Percentiles rank a stretch among this genome's conserved stretches.
These are phyloP conservation scores for Geotrichum australiense DNA, from an alignment of 1,139 yeast genomes.

Conservation along the genomic window DNA sequence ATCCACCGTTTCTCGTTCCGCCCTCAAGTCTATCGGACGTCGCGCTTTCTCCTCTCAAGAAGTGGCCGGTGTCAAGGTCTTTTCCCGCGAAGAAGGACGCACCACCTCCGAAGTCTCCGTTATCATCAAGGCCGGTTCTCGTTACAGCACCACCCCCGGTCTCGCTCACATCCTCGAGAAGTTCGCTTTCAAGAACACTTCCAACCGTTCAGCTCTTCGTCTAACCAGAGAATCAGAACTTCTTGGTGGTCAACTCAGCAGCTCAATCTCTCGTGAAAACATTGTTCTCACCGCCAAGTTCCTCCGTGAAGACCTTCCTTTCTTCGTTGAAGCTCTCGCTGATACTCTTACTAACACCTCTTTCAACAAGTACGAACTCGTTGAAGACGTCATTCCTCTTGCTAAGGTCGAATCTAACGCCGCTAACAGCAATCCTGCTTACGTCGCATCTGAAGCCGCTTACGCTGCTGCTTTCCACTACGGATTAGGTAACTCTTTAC, in stretches of 20 bases:
- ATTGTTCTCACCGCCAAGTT: constrained; percentile 74
- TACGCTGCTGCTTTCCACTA: constrained; percentile 78
- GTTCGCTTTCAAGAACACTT: constrained; percentile 77
- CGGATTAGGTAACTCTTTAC: constrained; percentile 82
- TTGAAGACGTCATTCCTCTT: constrained; percentile 75
- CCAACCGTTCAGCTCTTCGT: constrained; percentile 80
- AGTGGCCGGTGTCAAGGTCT: constrained; percentile 37
- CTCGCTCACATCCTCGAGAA: constrained; percentile 78
- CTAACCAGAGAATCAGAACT: constrained; percentile 92
- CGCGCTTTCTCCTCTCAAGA: constrained; percentile 30
- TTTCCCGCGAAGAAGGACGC: constrained; percentile 42
- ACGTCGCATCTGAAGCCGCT: constrained; percentile 68
- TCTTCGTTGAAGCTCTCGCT: constrained; percentile 80
- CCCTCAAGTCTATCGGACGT: constrained; percentile 20
- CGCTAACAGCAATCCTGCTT: constrained; percentile 47
- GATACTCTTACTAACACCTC: constrained; percentile 66
- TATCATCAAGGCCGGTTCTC: constrained; percentile 82
- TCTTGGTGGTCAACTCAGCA: constrained; percentile 73
- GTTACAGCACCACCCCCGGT: constrained; percentile 68
- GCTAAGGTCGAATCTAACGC: constrained; percentile 47
- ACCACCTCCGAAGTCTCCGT: constrained; percentile 70
- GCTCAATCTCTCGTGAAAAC: constrained; percentile 75
- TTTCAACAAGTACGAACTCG: constrained; percentile 68
- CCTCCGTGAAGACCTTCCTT: constrained; percentile 84
- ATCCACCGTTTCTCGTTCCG: constrained; percentile 18